Evolutionary conservation across 768 basidiomycete species (phyloP).

Genomic region (Cystobasidium ongulense): DNA sequence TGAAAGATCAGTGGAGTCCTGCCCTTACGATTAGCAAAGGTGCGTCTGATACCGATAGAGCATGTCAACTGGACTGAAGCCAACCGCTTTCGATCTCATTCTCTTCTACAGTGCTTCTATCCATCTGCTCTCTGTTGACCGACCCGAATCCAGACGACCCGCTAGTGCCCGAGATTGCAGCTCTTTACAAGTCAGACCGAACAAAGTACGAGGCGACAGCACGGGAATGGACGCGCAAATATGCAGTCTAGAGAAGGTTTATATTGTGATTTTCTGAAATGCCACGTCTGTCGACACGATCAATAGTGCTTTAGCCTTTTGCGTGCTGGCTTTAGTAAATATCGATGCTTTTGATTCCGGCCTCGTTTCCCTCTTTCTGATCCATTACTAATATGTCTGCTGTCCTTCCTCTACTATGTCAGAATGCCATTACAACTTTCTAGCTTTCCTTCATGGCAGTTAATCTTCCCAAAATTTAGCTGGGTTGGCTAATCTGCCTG

Average conservation of each 20-base stretch:
- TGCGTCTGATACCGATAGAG: constrained; percentile 45
- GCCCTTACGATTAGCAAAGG: constrained; percentile 99
- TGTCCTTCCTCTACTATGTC: no score
- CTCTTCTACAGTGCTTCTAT: constrained; percentile 66
- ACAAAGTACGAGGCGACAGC: constrained; percentile 94
- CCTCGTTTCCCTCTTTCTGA: no score
- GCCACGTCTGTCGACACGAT: not conserved
- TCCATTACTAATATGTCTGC: no score
- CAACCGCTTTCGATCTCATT: not conserved
- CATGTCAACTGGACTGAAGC: not conserved
- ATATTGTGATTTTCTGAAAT: not conserved
- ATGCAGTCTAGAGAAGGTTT: constrained; percentile 6
- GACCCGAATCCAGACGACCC: constrained; percentile 99
- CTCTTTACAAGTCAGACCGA: constrained; percentile 98
- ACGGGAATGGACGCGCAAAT: constrained; percentile 96
- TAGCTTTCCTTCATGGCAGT: no score
- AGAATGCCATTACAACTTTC: no score
- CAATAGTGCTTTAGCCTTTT: not conserved
- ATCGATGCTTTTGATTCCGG: not conserved
- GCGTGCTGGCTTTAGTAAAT: not conserved
- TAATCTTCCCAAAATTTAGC: no score
- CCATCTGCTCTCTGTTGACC: constrained; percentile 98
- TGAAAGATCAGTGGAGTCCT: constrained; percentile 98
- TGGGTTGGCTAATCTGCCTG: no score
- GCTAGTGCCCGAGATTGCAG: constrained; percentile 94